phyloP scores from a whole-genome alignment of 2,329 filamentous ascomycete species.

The Proliferodiscus dingleyae region DNA sequence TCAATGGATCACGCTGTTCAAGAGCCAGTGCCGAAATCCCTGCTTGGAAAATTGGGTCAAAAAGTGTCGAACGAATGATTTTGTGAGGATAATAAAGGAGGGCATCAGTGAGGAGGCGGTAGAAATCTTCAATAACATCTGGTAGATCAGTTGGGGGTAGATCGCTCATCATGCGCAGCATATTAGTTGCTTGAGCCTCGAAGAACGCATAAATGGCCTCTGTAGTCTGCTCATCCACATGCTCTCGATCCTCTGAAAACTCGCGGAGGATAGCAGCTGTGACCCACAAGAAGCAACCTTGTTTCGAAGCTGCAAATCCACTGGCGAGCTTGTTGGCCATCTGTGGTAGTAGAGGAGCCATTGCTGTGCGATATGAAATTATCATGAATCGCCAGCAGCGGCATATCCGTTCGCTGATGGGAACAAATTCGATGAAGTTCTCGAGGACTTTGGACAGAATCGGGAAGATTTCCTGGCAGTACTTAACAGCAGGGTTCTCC shows the following conservation, averaged over 20 bases:
- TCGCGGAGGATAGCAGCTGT: conserved; percentile 92
- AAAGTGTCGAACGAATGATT: conserved; percentile 72
- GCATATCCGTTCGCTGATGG: conserved; percentile 90
- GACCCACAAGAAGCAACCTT: conserved; percentile 98
- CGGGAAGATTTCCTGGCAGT: conserved; percentile 91
- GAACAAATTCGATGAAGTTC: conserved; percentile 78
- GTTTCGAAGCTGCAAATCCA: conserved; percentile 79
- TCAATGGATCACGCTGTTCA: conserved; percentile 86
- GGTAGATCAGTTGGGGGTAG: conserved; percentile 58
- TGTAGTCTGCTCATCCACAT: conserved; percentile 75
- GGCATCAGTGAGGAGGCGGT: conserved; percentile 85
- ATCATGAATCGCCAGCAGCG: conserved; percentile 97
- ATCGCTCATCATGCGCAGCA: conserved; percentile 84
- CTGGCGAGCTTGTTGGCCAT: conserved; percentile 84
- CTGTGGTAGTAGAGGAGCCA: conserved; percentile 75
- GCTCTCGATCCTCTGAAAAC: conserved; percentile 85
- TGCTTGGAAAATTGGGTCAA: conserved; percentile 80
- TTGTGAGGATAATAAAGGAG: conserved; percentile 87
- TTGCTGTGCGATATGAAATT: conserved; percentile 87
- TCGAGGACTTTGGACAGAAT: conserved; percentile 81
- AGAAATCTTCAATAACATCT: conserved; percentile 69
- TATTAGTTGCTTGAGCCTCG: conserved; percentile 84
- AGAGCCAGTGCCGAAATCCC: conserved; percentile 80
- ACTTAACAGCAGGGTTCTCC: conserved; percentile 88
- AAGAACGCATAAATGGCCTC: conserved; percentile 92